Evolutionary conservation across 139 green algal species (phyloP), one percentile per base, ranked within the genome.

Genomic region (Pleodorina starrii): DNA sequence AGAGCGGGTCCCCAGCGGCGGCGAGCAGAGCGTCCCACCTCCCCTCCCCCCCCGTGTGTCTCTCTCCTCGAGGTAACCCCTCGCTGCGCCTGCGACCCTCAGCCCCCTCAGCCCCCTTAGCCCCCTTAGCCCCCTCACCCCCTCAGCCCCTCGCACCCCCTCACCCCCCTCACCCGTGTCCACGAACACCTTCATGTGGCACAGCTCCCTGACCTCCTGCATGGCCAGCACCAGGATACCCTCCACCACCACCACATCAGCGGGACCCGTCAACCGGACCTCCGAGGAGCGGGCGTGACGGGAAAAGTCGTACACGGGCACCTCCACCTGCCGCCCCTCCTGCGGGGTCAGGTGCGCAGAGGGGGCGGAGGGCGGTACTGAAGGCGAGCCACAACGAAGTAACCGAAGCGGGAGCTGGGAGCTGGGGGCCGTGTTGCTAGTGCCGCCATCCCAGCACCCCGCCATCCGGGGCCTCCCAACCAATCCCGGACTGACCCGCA

Each of bases 201-300:
- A 94, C 92, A 97, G 74, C 5, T 93, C 74, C 4, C 97, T 91
- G 17, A 99, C 85, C 40, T 94, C 89, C 78, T 93, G 69, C 90
- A 98, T 97, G 90, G 97, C 93, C 76, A 99, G 93, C 82, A 99
- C 96, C 84, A 99, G 91, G 90, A 99, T 99, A 85, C 98, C 97
- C 90, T 99, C 98, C 0, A 99, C 91, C 86, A 99, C 98, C 46
- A 99, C 93, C 48, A 99, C 97, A 75, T 99, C 96, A 29, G 96
- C 98, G 16, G 83, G 68, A 6, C 68, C 66, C 46, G 43, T 57
- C 43, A 71, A 23, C 44, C 68, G 83, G 29, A 38, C 32, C 69
- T 88, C 66, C 42, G 14, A 29, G 27, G 46, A 79, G 14, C 98
- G 94, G 78, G 94, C 88, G 92, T 99, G 97, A 25, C 74, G 95